Base-by-base conservation (phyloP, 805 yeast species). In the Zygoascus bituminiphila region DNA sequence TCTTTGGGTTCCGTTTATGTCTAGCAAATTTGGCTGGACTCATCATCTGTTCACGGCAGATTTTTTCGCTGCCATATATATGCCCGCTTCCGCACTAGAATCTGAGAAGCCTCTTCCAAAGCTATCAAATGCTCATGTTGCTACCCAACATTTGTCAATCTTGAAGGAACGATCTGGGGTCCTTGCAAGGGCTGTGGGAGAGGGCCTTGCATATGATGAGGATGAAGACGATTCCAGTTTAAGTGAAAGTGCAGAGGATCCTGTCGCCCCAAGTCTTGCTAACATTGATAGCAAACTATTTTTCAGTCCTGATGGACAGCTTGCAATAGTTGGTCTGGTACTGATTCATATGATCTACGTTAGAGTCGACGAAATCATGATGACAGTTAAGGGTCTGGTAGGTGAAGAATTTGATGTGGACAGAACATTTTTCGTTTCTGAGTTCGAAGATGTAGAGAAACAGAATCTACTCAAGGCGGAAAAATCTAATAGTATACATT, bases 361-460 rank as follows among this genome's bases (percentile, higher is more conserved):
- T 46, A 54, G 67, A 6, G 40, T 64, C 6, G 69, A 65, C 46
- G 64, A 60, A 12, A 43, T 61, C 4, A 46, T 62, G 47, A 29
- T 62, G 19, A 48, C 60, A 7, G 58, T 59, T 25, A 65, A 65
- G 49, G 62, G 59, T 17, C 56, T 65, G 10, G 69, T 65, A 2
- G 69, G 69, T 5, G 69, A 65, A 49, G 56, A 58, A 23, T 64
- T 54, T 49, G 65, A 61, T 19, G 47, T 53, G 7, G 59, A 57
- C 24, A 24, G 33, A 20, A 22, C n/a, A 29, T 20, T 51, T n/a
- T 44, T 31, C 22, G 35, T 41, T 15, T 20, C 39, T 5, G 39
- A 36, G 39, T 36, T 36, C 39, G 12, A 36, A n/a, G 39, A 36
- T 4, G 20, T n/a, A 22, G 42, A 39, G 8, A 39, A 23, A 9